Conservation (phyloP, 2,329 filamentous ascomycete genomes). For the Metarhizium sp. region DNA sequence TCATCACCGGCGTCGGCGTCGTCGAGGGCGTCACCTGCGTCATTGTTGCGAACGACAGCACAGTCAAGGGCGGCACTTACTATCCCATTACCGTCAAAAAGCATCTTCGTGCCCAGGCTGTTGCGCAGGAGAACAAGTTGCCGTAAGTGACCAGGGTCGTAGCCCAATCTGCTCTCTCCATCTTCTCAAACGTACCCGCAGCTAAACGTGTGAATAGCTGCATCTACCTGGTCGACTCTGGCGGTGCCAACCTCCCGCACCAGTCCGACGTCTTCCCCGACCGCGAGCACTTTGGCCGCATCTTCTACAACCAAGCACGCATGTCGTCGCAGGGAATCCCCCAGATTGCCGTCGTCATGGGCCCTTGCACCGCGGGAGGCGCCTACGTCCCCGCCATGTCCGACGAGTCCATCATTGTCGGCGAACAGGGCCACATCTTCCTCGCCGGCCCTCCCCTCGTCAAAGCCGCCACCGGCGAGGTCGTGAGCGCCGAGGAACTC, state of each 20-base stretch:
- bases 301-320: conserved; percentile 95
- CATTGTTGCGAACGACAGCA: conserved; percentile 92
- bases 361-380: conserved; percentile 88
- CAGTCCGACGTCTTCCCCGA: conserved; percentile 96
- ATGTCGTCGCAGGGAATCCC: conserved; percentile 87
- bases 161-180: no score
- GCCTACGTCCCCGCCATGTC: conserved; percentile 97
- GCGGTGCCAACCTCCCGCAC: conserved; percentile 88
- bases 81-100: conserved; percentile 98
- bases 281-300: conserved; percentile 87
- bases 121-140: conserved; percentile 77
- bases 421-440: conserved; percentile 95
- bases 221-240: conserved; percentile 93
- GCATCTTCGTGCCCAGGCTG: conserved; percentile 82
- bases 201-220: conserved; percentile 39
- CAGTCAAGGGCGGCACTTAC: conserved; percentile 94
- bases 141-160: conserved; percentile 35
- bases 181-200: no score
- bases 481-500: conserved; percentile 81
- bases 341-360: conserved; percentile 94
- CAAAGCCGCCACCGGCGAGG: conserved; percentile 90
- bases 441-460: conserved; percentile 89
- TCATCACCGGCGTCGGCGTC: conserved; percentile 85
- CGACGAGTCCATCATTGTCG: conserved; percentile 94
- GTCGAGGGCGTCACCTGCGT: conserved; percentile 88